phyloP scores from a whole-genome alignment of 768 basidiomycete genomes.

The Dioszegia aurantiaca region DNA sequence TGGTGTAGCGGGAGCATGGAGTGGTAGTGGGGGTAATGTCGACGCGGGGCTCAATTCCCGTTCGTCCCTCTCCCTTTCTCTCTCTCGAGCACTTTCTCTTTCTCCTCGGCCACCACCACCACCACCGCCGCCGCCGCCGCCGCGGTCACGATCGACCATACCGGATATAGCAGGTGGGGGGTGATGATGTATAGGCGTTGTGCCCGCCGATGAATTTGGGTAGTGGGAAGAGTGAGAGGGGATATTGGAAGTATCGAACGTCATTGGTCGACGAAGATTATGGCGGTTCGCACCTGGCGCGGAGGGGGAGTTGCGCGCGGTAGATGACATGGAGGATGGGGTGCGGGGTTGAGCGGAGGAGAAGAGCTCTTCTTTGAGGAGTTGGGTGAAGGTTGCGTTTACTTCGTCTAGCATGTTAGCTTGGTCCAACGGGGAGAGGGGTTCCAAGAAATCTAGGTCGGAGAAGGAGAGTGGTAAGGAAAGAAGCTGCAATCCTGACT shows the following conservation, averaged over 20 bases:
- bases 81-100: no score
- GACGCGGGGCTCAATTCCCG: constrained; percentile 37
- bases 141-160: constrained; percentile 23
- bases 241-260: constrained; percentile 69
- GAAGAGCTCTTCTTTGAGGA: constrained; percentile 56
- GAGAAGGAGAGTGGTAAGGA: not conserved
- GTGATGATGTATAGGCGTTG: constrained; percentile 45
- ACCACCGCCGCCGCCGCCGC: no score
- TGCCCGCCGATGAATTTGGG: constrained; percentile 62
- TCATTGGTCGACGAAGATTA: constrained; percentile 44
- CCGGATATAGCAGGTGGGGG: constrained; percentile 40
- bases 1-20: constrained; percentile 47
- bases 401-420: constrained; percentile 53
- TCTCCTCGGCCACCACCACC: no score
- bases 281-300: no score
- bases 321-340: constrained; percentile 28
- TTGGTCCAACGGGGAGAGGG: no score
- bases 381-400: constrained; percentile 54
- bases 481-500: no score
- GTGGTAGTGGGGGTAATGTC: constrained; percentile 42
- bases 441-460: no score
- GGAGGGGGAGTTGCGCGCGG: constrained; percentile 21
- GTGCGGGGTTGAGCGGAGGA: constrained; percentile 32
- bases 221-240: constrained; percentile 58
- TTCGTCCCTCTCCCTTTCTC: constrained; percentile 25